A percentile compares a stretch with the other conserved stretches of the same genome.
Conservation (phyloP, 805 yeast genomes). For the Pichia deserticola region DNA sequence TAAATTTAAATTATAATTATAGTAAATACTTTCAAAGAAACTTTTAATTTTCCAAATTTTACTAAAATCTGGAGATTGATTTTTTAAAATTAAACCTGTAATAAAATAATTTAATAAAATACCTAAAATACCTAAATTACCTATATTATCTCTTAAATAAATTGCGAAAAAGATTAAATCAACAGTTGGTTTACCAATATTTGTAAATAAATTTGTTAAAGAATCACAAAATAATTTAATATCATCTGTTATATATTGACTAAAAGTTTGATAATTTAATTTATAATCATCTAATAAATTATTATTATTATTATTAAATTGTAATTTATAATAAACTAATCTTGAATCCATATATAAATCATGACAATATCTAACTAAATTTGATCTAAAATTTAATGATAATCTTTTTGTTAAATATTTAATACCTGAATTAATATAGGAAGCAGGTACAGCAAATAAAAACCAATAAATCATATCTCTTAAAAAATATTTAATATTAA, state of each 20-base stretch:
- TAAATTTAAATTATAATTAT: conserved; percentile 76
- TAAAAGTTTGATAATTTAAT: conserved; percentile 55
- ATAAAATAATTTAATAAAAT: conserved; percentile 72
- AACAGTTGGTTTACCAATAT: conserved; percentile 85
- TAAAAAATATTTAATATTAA: conserved; percentile 64
- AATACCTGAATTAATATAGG: conserved; percentile 86
- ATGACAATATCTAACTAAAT: conserved; percentile 77
- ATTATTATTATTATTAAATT: conserved; percentile 50
- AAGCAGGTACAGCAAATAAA: conserved; percentile 84
- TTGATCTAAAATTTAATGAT: conserved; percentile 78
- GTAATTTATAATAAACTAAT: conserved; percentile 76
- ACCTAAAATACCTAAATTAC: conserved; percentile 78
- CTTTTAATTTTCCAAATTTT: conserved; percentile 65
- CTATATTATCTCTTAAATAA: conserved; percentile 78
- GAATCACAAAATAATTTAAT: conserved; percentile 73
- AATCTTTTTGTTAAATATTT: conserved; percentile 69
- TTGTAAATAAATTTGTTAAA: conserved; percentile 75
- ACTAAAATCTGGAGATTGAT: conserved; percentile 80
- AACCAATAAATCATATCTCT: conserved; percentile 83
- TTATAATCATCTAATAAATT: conserved; percentile 27
- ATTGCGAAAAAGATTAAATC: conserved; percentile 79
- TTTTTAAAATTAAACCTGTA: conserved; percentile 69
- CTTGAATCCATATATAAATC: conserved; percentile 78
- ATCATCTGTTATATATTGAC: conserved; percentile 83
- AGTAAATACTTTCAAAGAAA: conserved; percentile 79